These are phyloP conservation scores for Penstemon newberryi DNA, from an alignment of 257 asterid species.

Conservation along the genomic window DNA sequence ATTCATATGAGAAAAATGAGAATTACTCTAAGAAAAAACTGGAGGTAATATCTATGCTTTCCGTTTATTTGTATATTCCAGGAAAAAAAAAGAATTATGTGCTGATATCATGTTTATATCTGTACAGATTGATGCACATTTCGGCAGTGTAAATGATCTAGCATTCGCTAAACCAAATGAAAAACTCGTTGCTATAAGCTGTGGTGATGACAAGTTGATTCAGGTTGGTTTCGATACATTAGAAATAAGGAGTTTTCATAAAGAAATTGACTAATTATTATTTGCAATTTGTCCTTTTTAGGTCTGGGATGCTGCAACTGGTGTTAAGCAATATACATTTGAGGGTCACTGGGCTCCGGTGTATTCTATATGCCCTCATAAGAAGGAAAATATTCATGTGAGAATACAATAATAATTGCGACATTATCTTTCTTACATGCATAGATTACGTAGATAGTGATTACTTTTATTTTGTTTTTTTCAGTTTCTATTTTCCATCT, in stretches of 20 bases:
- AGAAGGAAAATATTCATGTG: constrained; percentile 51
- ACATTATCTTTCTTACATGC: background rate
- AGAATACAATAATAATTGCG: constrained; percentile 10
- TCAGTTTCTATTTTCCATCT: constrained; percentile 60
- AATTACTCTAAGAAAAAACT: constrained; percentile 40
- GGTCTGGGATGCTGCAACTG: constrained; percentile 70
- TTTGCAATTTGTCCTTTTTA: constrained; percentile 23
- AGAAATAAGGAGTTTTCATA: background rate
- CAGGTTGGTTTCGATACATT: constrained; percentile 37
- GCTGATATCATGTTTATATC: background rate
- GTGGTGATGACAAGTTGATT: constrained; percentile 79
- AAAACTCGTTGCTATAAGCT: constrained; percentile 53
- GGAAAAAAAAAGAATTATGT: no score
- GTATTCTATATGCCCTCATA: constrained; percentile 64
- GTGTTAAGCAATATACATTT: constrained; percentile 56
- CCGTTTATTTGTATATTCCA: background rate
- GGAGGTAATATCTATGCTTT: constrained; percentile 47
- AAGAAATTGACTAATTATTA: constrained; percentile 21
- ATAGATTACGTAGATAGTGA: constrained; percentile 8
- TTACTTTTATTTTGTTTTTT: constrained; percentile 12
- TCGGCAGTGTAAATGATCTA: constrained; percentile 68
- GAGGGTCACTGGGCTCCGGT: constrained; percentile 73
- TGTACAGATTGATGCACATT: constrained; percentile 67
- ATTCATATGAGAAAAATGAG: constrained; percentile 35
- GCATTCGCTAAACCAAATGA: constrained; percentile 55